Evolutionary conservation across 2,329 filamentous ascomycete species (phyloP), one percentile per base, ranked within the genome.

Genomic region (Purpureocillium lavendulum): DNA sequence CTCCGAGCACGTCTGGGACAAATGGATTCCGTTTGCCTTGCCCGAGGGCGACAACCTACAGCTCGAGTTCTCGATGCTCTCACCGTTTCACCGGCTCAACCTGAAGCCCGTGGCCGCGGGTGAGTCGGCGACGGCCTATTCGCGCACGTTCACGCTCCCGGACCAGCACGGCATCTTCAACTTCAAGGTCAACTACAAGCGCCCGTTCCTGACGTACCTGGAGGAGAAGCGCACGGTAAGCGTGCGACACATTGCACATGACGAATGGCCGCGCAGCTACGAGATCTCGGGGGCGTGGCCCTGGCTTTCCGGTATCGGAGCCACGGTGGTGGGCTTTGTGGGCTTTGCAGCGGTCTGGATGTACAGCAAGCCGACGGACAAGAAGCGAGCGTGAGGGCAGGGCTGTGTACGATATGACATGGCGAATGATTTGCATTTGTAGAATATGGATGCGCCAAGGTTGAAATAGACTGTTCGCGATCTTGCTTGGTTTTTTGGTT

Each of bases 131-230:
- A 82, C 85, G 36, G 73, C 84, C 45, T 98, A 82, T 70, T 73
- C 75, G 46, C 73, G 77, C 34, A 73, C 77, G 17, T 96, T 98
- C 66, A 84, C 73, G 47, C 75, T 90, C 4, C 92, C 92, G 4
- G 92, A 98, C 61, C 92, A 98, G 66, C 92, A 98, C 68, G 92
- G 92, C 58, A 96, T 98, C 66, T 98, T 97, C 75, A 94, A 94
- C 69, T 97, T 98, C 75, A 80, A 82, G 58, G 75, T 97, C 63
- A 94, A 96, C 73, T 96, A 97, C 75, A 94, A 94, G 72, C 81
- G 92, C 7, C 88, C 90, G 1, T 94, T 96, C 71, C 66, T 94
- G 51, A 92, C 80, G 54, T 84, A 81, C 59, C 61, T 98, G 39
- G 89, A 96, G 58, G 88, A 96, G 70, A 97, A 97, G 78, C 77